Evolutionary conservation across 163 green algal species (phyloP), one percentile per base, ranked within the genome.

Genomic region (Scenedesmus sp.): DNA sequence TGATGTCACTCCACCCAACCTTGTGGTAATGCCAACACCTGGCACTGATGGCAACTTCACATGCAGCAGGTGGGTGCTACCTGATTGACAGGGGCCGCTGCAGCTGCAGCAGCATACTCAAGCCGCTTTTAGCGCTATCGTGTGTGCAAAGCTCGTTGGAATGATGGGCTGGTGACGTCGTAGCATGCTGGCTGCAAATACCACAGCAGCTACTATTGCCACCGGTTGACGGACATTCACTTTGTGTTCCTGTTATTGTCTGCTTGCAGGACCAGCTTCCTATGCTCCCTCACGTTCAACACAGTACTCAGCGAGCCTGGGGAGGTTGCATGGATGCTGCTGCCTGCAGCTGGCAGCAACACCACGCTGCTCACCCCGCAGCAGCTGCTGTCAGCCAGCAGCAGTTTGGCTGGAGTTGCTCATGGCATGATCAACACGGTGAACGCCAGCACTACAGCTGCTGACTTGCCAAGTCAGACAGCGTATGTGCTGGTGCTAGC

Each of bases 31-130:
- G 3, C 8, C 74, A 1, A 56, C 76, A 52, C 26, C 86, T 15
- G 93, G 91, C 12, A 84, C 84, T 55, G 91, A 89, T 82, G 91
- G 91, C 73, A 89, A 90, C 89, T 92, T 95, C 74, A 94, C 91
- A 3, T 95, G 93, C 76, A 79, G 77, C 70, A 90, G 82, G 89
- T 90, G n/a, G 15, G 85, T 18, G 13, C 8, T n/a, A 16, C 26
- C 66, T 34, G 2, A 34, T 1, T 12, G 8, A 5, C 66, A 76
- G 18, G 2, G 66, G 3, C 66, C 6, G 66, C 18, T 76, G 66
- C 16, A 6, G n/a, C 16, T 18, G 18, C 18, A 76, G 26, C 12
- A 23, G 62, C 62, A 23, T 73, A 5, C 12, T 20, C 62, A 73
- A 20, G 10, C 4, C 66, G 34, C 34, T 46, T 46, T 46, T 34